phyloP scores from a whole-genome alignment of 768 basidiomycete genomes.

The Albatrellus ellisii region DNA sequence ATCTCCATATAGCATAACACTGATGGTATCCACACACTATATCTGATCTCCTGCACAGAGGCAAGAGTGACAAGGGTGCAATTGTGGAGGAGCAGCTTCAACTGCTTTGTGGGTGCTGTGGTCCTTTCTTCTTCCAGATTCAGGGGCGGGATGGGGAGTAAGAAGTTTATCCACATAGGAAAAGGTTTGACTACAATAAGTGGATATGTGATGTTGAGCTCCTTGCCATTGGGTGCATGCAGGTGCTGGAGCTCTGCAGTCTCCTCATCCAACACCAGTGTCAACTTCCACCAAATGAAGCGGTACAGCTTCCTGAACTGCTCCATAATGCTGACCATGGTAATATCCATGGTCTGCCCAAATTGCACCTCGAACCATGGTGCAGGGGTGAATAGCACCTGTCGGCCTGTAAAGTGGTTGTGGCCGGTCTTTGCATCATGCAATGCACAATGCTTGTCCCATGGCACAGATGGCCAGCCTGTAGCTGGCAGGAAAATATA shows the following conservation, averaged over 20 bases:
- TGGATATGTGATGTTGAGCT: slow-evolving; percentile 39
- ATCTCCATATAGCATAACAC: slow-evolving; percentile 48
- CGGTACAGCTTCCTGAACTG: slow-evolving; percentile 31
- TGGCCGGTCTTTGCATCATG: slow-evolving; percentile 5
- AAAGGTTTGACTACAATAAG: slow-evolving; percentile 42
- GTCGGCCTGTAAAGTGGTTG: not conserved
- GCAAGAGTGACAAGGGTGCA: slow-evolving; percentile 35
- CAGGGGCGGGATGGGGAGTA: slow-evolving; percentile 31
- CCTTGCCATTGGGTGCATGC: slow-evolving; percentile 20
- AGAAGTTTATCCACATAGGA: slow-evolving; percentile 42
- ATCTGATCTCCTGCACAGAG: slow-evolving; percentile 39
- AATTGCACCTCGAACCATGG: slow-evolving; percentile 32
- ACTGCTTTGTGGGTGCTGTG: slow-evolving; percentile 9
- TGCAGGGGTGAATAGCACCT: slow-evolving; percentile 23
- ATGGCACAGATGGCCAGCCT: slow-evolving; percentile 21
- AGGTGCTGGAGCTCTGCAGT: slow-evolving; percentile 33
- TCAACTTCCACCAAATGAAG: slow-evolving; percentile 47
- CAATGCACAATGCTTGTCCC: slow-evolving; percentile 32
- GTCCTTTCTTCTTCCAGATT: slow-evolving; percentile 16
- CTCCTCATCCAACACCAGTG: slow-evolving; percentile 28
- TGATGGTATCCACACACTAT: slow-evolving; percentile 49
- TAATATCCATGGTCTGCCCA: slow-evolving; percentile 36
- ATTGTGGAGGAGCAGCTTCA: slow-evolving; percentile 31
- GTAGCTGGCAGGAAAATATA: slow-evolving; percentile 42
- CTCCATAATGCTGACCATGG: slow-evolving; percentile 30